These are phyloP conservation scores for Huntiella decipiens DNA, from an alignment of 2,329 filamentous ascomycete species.

Conservation along the genomic window DNA sequence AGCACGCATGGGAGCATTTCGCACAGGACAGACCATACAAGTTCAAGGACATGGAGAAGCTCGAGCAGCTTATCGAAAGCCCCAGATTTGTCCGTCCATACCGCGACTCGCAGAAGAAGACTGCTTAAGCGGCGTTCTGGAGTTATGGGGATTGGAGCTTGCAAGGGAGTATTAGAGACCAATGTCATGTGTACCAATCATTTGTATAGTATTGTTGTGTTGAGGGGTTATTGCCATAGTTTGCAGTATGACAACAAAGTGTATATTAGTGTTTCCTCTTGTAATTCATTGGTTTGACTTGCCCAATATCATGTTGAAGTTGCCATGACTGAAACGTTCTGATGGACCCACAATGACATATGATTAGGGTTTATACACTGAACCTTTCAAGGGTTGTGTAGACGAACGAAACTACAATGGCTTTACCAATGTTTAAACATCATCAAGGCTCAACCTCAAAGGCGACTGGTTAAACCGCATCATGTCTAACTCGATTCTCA, in stretches of 20 bases:
- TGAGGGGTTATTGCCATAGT: not conserved
- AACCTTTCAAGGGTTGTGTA: no score
- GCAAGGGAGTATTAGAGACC: not conserved
- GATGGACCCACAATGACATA: no score
- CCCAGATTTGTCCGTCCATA: conserved; percentile 11
- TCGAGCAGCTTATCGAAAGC: conserved; percentile 9
- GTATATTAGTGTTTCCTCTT: not conserved
- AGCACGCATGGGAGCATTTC: conserved; percentile 9
- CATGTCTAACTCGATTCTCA: no score
- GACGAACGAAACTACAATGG: no score
- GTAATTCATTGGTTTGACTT: not conserved
- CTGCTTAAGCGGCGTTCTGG: not conserved
- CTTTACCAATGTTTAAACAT: no score
- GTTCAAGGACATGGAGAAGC: conserved; percentile 9
- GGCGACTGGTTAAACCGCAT: no score
- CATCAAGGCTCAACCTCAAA: no score
- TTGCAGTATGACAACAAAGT: not conserved
- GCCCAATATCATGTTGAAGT: no score
- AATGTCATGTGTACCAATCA: not conserved
- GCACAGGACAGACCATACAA: conserved; percentile 10
- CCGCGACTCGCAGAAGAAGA: conserved; percentile 3
- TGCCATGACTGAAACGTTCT: no score
- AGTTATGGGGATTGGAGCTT: not conserved
- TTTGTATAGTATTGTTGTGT: not conserved
- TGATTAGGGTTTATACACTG: no score